Base-by-base conservation (phyloP, 2,329 filamentous ascomycete genomes). In the Thelonectria olida region DNA sequence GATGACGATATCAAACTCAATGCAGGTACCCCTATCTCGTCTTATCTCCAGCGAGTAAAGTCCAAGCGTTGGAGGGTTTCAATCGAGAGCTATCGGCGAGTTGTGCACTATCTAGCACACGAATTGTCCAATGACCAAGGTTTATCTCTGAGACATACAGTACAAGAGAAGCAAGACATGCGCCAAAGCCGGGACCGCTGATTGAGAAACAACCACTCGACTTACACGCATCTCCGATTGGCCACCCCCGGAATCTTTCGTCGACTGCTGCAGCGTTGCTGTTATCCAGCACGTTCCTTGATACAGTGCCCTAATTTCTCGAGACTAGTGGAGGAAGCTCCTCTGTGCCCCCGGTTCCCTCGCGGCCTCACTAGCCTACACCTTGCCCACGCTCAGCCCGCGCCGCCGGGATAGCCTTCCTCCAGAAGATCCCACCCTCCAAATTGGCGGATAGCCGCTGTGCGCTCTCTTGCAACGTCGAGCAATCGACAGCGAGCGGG, bases 171-270 rank as follows among this genome's bases (percentile, higher is more conserved):
- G 48, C 52, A 64, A 66, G 64, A 71, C 63, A 68, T 69, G 70
- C 53, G 17, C 56, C 59, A 67, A 45, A 53, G 41, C 19, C 17
- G 27, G 66, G 66, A 68, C 67, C 62, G 64, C 49, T 64, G 64
- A 69, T 68, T 67, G 28, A 61, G 50, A 67, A 58, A 62, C 67
- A 67, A 65, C 41, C 49, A 23, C 47, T 53, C 54, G 54, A 45
- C 60, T 53, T 36, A 59, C 51, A 41, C 39, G 23, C 34, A n/a
- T 17, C 58, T 49, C 55, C 64, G 70, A 74, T 74, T 74, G 72
- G 72, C 52, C 56, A 64, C 56, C 72, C 72, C 72, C 72, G 65
- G 72, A 74, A 69, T 72, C 66, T 66, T 38, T 45, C 58, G 54
- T 34, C 28, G 20, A 42, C 51, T 38, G 17, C 39, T 22, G 39